These are phyloP conservation scores for Lecanosticta acicola DNA, from an alignment of 2,329 filamentous ascomycete species.

Conservation along the genomic window DNA sequence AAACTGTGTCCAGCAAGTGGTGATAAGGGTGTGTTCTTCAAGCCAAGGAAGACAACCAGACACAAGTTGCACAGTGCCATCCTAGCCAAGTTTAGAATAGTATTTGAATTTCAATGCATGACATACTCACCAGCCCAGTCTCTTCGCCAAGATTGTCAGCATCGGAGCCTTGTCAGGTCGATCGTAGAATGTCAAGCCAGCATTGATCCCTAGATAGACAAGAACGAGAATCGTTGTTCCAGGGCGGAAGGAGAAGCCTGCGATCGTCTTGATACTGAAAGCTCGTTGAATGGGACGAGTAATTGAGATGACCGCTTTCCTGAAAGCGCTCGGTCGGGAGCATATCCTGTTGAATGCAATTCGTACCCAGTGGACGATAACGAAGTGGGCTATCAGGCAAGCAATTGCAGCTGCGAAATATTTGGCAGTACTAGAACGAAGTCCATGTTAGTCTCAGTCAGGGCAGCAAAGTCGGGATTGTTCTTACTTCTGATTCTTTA, in stretches of 20 bases:
- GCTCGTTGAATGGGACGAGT: conserved; percentile 1
- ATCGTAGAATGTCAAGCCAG: conserved; percentile 17
- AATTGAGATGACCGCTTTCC: conserved; percentile 1
- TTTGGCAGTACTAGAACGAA: too few species aligned
- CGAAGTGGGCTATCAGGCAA: conserved; percentile 13
- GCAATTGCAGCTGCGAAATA: conserved; percentile 16
- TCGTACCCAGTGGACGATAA: conserved; percentile 12
- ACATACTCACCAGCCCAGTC: conserved; percentile 22
- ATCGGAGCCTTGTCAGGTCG: conserved; percentile 9
- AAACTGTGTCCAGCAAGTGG: conserved; percentile 23
- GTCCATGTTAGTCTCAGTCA: too few species aligned
- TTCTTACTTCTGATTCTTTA: conserved; percentile 12
- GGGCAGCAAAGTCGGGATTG: too few species aligned
- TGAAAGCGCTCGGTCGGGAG: conserved; percentile 4
- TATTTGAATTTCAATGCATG: not conserved
- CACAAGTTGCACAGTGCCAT: conserved; percentile 23
- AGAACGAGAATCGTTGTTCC: conserved; percentile 6
- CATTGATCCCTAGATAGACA: conserved; percentile 17
- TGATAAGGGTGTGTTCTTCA: conserved; percentile 26
- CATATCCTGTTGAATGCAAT: conserved; percentile 2
- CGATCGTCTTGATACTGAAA: conserved; percentile 2
- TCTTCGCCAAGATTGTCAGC: conserved; percentile 19
- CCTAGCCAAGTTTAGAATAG: too few species aligned
- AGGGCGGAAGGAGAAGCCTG: too few species aligned
- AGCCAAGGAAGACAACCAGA: conserved; percentile 21